Evolutionary conservation across 805 yeast species (phyloP), one percentile per base, ranked within the genome.

Genomic region (Spathaspora girioi): DNA sequence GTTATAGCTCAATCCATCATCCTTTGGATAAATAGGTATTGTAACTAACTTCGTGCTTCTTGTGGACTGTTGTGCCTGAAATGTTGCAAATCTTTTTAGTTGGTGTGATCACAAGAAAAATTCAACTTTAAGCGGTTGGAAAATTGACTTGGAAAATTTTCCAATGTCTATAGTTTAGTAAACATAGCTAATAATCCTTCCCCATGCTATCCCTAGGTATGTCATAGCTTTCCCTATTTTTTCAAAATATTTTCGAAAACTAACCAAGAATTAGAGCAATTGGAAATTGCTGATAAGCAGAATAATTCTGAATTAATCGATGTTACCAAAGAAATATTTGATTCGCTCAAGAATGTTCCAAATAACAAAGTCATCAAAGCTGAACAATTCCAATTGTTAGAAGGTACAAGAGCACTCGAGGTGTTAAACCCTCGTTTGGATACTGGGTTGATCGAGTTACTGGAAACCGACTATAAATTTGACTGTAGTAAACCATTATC

Each of bases 331-430:
- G 64, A 69, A n/a, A 70, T 87, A 41, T 73, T 77, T 47, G 54
- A 63, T 3, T 69, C 80, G 17, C 60, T 79, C 40, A 51, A 60
- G 11, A 57, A 54, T 2, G 63, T 85, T 38, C 61, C 65, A 15
- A 77, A 79, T 38, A 85, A 84, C 31, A 73, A 78, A 46, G 82
- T 93, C 17, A 80, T 81, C 4, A 82, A 82, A 58, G 75, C 80
- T 9, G 77, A 81, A 0, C 68, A 69, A 26, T 89, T 90, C 68
- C 80, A 83, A 50, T 74, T 93, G 45, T 73, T 86, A 54, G 90
- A 89, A 58, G 96, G 97, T 0, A 88, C 97, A 1, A 84, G 92
- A 57, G 96, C 98, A 0, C 70, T 90, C 54, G 98, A 92, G 65
- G 78, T 86, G 12, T 76, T 83, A 51, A 89, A 89, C 62, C 72